Evolutionary conservation across 2,329 filamentous ascomycete species (phyloP).

Genomic region (Fusarium sp.): DNA sequence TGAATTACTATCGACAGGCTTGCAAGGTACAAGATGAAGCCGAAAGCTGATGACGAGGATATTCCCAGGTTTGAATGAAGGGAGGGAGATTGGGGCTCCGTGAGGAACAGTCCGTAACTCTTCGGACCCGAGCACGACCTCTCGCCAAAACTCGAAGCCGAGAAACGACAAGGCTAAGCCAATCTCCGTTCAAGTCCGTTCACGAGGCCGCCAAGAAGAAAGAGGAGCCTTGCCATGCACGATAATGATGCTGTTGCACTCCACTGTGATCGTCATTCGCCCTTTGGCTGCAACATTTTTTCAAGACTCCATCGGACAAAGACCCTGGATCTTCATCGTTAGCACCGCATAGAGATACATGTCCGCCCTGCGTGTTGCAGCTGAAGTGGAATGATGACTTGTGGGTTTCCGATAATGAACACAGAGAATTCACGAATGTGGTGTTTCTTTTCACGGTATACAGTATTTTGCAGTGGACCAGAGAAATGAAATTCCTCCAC

Average conservation of each 20-base stretch:
- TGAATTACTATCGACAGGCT: not conserved
- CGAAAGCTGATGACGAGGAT: not conserved
- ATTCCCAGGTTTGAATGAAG: constrained; percentile 2
- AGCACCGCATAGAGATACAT: not conserved
- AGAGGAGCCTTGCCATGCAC: not conserved
- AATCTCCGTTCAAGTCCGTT: not conserved
- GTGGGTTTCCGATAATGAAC: constrained; percentile 9
- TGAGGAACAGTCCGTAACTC: constrained; percentile 17
- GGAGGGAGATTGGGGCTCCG: constrained; percentile 25
- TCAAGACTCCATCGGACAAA: constrained; percentile 12
- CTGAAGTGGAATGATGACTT: constrained; percentile 21
- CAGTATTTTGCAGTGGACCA: not conserved
- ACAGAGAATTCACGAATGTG: constrained; percentile 20
- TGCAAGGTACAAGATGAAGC: not conserved
- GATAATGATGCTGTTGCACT: constrained; percentile 7
- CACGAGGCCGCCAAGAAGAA: not conserved
- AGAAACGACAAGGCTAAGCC: not conserved
- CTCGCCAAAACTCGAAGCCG: not conserved
- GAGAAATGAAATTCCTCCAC: constrained; percentile 19
- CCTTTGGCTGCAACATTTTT: not conserved
- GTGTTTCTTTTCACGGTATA: not conserved
- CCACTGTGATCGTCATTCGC: constrained; percentile 28
- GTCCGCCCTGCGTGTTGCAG: constrained; percentile 12
- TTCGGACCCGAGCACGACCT: constrained; percentile 23
- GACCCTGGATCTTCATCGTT: constrained; percentile 35